A percentile compares a stretch with the other conserved stretches of the same genome.
Evolutionary conservation across 2,329 filamentous ascomycete genomes (phyloP).

Genomic region (Fusarium euwallaceae): DNA sequence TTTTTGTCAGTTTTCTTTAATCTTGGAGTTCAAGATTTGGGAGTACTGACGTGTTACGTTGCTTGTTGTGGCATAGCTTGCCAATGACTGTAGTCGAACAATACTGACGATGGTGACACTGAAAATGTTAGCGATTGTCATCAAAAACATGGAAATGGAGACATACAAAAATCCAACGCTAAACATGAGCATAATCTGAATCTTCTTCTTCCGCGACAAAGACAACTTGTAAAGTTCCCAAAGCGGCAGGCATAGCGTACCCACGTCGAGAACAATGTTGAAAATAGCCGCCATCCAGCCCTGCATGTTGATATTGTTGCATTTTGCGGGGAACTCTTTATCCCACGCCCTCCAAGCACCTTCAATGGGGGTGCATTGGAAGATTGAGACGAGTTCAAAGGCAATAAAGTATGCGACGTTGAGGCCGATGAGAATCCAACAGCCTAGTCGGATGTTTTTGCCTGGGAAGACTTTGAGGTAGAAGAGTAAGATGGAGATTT

Average conservation of each 20-base stretch:
- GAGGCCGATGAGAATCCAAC: constrained; percentile 28
- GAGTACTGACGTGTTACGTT: constrained; percentile 24
- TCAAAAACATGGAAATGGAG: no score
- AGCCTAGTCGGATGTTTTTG: not conserved
- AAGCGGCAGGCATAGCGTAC: not conserved
- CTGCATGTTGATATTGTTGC: constrained; percentile 61
- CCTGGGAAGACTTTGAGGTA: constrained; percentile 26
- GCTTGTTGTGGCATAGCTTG: constrained; percentile 23
- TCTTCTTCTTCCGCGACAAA: constrained; percentile 16
- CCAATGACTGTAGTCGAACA: constrained; percentile 16
- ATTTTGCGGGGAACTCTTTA: constrained; percentile 57
- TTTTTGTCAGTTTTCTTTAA: not conserved
- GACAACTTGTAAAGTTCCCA: constrained; percentile 15
- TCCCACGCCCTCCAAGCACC: constrained; percentile 65
- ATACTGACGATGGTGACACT: constrained; percentile 23
- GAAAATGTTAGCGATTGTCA: not conserved
- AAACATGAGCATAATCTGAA: constrained; percentile 31
- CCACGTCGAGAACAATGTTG: constrained; percentile 62
- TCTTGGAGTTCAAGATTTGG: rapidly evolving
- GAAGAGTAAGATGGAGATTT: constrained; percentile 24
- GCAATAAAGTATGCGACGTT: constrained; percentile 37
- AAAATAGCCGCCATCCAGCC: constrained; percentile 63
- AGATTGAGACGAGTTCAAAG: constrained; percentile 53
- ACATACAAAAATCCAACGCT: constrained; percentile 23
- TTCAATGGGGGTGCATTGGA: constrained; percentile 62